Percentiles rank a stretch among this genome's conserved stretches.
Conservation (phyloP, 1,139 yeast species). For the Blastobotrys petasosporus region DNA sequence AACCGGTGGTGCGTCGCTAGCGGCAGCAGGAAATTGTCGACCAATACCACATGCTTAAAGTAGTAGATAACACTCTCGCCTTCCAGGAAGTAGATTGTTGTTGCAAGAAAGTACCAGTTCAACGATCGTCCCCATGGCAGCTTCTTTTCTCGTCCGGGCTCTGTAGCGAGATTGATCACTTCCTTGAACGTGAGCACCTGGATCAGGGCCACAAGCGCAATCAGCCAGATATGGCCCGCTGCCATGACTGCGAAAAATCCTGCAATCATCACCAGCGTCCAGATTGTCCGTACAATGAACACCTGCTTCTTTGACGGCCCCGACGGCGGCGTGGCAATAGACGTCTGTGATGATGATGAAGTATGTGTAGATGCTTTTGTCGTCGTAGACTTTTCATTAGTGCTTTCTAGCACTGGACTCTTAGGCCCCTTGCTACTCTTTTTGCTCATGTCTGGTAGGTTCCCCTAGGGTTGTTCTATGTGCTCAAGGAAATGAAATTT, state of each 20-base stretch:
- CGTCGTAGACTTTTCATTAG: too few species aligned
- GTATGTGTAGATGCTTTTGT: too few species aligned
- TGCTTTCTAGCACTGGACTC: too few species aligned
- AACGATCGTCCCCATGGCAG: constrained; percentile 78
- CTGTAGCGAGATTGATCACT: constrained; percentile 75
- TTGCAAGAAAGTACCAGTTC: constrained; percentile 70
- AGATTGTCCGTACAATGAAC: constrained; percentile 81
- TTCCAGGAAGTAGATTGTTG: constrained; percentile 82
- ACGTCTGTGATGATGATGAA: too few species aligned
- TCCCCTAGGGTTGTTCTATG: too few species aligned
- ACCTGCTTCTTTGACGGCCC: constrained; percentile 59
- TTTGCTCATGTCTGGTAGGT: too few species aligned
- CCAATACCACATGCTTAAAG: constrained; percentile 43
- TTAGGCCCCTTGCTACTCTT: too few species aligned
- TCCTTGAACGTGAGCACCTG: constrained; percentile 86
- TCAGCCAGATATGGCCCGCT: constrained; percentile 85
- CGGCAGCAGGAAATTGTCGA: constrained; percentile 40
- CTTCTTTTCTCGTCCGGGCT: constrained; percentile 76
- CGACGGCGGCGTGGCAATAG: not conserved
- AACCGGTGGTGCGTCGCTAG: constrained; percentile 69
- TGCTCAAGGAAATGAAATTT: too few species aligned
- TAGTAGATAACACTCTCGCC: constrained; percentile 76
- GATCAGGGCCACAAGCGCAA: constrained; percentile 60
- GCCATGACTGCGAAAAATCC: constrained; percentile 66
- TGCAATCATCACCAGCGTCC: constrained; percentile 89